Conservation (phyloP, 2,329 filamentous ascomycete genomes). For the Didymella glomerata region DNA sequence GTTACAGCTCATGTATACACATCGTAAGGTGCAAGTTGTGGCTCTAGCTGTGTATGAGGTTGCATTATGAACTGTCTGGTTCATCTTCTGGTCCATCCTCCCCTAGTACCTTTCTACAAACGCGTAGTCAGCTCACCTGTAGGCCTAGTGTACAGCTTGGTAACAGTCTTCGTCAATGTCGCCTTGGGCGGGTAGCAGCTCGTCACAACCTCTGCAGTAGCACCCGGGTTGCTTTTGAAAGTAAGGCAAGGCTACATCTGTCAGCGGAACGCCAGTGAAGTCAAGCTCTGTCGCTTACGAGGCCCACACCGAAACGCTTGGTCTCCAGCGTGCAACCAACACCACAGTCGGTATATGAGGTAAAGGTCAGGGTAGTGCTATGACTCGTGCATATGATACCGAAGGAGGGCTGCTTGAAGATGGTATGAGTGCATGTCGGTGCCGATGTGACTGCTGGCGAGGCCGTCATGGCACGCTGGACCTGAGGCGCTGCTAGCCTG, state of each 20-base stretch:
- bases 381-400: slow-evolving; percentile 36
- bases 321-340: slow-evolving; percentile 34
- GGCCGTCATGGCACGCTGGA: not conserved
- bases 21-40: not conserved
- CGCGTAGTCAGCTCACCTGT: slow-evolving; percentile 4
- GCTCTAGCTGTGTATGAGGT: not conserved
- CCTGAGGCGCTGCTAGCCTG: slow-evolving; percentile 5
- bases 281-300: slow-evolving; percentile 28
- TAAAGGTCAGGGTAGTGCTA: slow-evolving; percentile 33
- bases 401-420: slow-evolving; percentile 31
- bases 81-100: not conserved
- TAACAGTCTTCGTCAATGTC: slow-evolving; percentile 1
- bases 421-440: slow-evolving; percentile 27
- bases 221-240: slow-evolving; percentile 29
- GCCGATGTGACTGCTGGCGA: slow-evolving; percentile 3
- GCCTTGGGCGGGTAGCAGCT: slow-evolving; percentile 7
- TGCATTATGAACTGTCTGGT: not conserved
- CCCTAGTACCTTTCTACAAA: not conserved
- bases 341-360: slow-evolving; percentile 39
- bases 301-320: slow-evolving; percentile 31
- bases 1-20: not conserved
- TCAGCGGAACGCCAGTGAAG: slow-evolving; percentile 6
- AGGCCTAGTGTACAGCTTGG: not conserved
- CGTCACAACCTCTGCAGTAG: slow-evolving; percentile 8
- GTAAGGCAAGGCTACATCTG: slow-evolving; percentile 31